Evolutionary conservation across 1,284 basidiomycete species (phyloP).

Genomic region (Cutaneotrichosporon sp.): DNA sequence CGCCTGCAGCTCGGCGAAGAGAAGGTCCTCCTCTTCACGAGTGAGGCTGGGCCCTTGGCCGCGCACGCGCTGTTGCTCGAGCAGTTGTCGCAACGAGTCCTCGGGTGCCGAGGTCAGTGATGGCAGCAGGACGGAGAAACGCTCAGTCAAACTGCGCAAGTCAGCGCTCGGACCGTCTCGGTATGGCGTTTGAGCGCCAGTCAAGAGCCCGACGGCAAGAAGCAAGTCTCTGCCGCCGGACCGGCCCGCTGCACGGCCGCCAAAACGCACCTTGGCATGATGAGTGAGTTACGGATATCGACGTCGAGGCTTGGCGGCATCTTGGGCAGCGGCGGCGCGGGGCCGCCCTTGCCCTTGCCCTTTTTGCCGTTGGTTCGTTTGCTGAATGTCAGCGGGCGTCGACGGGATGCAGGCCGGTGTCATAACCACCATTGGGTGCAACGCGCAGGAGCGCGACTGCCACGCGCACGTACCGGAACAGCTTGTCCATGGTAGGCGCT

Average conservation of each 20-base stretch:
- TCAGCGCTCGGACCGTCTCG: neutral
- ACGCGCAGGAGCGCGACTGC: too few relatives aligned
- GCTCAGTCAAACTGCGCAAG: constrained; percentile 30
- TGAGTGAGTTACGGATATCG: constrained; percentile 43
- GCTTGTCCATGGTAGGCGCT: constrained; percentile 17
- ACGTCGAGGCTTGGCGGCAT: constrained; percentile 35
- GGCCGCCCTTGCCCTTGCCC: neutral
- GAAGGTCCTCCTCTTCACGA: constrained; percentile 41
- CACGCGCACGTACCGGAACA: constrained; percentile 21
- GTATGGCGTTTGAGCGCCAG: too few relatives aligned
- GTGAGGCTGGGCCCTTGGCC: constrained; percentile 35
- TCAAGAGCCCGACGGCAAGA: too few relatives aligned
- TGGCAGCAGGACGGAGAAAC: constrained; percentile 44
- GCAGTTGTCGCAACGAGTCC: constrained; percentile 29
- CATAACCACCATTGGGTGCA: too few relatives aligned
- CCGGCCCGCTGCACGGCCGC: neutral
- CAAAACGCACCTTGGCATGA: constrained; percentile 34
- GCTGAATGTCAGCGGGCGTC: neutral
- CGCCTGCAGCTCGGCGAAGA: constrained; percentile 13
- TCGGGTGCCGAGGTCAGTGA: constrained; percentile 32
- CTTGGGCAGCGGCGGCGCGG: neutral
- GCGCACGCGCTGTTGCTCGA: constrained; percentile 38
- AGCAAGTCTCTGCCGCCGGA: too few relatives aligned
- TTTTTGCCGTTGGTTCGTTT: constrained; percentile 6
- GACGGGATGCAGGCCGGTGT: neutral